These are phyloP conservation scores for Boechera stricta DNA, from an alignment of 345 rosid species.

Conservation along the genomic window DNA sequence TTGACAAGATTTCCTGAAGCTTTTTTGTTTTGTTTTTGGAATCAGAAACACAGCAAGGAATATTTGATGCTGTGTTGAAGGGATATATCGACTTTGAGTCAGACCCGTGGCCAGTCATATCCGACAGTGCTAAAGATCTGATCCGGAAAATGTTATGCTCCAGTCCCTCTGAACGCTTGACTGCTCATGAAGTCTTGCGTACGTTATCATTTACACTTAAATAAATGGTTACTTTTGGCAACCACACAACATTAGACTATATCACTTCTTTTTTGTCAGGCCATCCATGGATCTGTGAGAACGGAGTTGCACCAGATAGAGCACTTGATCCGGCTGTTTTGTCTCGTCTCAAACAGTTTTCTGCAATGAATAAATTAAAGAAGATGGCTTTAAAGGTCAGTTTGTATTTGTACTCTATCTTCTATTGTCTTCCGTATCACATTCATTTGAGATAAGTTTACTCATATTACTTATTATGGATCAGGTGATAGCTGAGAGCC, in stretches of 20 bases:
- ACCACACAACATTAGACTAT: constrained; percentile 14
- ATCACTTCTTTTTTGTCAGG: constrained; percentile 57
- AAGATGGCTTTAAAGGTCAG: constrained; percentile 94
- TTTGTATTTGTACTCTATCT: neutral
- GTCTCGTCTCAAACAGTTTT: constrained; percentile 95
- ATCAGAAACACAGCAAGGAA: constrained; percentile 95
- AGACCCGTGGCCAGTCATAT: constrained; percentile 95
- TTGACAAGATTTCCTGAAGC: constrained; percentile 18
- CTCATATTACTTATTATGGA: constrained; percentile 29
- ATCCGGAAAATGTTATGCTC: constrained; percentile 87
- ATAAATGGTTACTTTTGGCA: constrained; percentile 21
- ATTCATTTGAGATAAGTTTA: constrained; percentile 7
- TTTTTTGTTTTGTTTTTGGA: constrained; percentile 28
- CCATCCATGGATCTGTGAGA: constrained; percentile 98
- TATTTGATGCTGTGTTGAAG: constrained; percentile 97
- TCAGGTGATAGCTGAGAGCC: constrained; percentile 99
- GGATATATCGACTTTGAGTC: constrained; percentile 93
- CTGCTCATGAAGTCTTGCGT: constrained; percentile 98
- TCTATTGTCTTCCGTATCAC: neutral
- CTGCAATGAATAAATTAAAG: constrained; percentile 98
- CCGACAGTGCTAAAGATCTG: constrained; percentile 89
- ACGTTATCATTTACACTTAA: constrained; percentile 44
- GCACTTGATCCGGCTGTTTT: constrained; percentile 95
- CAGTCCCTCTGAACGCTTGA: constrained; percentile 72
- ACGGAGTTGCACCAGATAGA: constrained; percentile 98